phyloP scores from a whole-genome alignment of 2,329 filamentous ascomycete genomes.

The Sporothrix inflata region DNA sequence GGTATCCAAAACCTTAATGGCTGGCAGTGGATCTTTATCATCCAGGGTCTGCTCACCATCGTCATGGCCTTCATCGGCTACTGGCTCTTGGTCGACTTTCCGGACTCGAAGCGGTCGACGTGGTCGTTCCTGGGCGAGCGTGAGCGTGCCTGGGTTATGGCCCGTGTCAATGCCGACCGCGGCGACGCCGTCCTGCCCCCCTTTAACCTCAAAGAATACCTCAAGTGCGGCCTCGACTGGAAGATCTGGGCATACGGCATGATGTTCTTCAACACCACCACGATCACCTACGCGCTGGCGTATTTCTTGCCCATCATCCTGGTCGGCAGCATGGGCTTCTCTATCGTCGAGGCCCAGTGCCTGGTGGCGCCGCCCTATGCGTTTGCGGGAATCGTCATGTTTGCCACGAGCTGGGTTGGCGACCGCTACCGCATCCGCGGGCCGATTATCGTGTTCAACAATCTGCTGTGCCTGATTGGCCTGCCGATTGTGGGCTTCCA shows the following conservation, averaged over 20 bases:
- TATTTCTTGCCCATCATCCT: constrained; percentile 82
- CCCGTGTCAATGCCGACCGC: constrained; percentile 60
- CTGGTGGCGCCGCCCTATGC: constrained; percentile 71
- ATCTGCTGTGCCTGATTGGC: constrained; percentile 60
- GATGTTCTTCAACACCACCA: constrained; percentile 68
- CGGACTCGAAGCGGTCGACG: constrained; percentile 56
- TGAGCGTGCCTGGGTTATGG: constrained; percentile 58
- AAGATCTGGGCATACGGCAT: constrained; percentile 66
- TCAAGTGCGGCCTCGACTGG: constrained; percentile 53
- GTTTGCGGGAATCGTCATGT: constrained; percentile 67
- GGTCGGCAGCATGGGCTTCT: constrained; percentile 63
- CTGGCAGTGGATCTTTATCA: constrained; percentile 71
- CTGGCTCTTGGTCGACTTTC: constrained; percentile 66
- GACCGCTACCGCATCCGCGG: constrained; percentile 70
- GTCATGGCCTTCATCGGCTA: constrained; percentile 54
- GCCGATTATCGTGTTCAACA: constrained; percentile 66
- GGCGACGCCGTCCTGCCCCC: constrained; percentile 58
- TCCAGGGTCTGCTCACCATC: constrained; percentile 59
- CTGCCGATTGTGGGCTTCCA: constrained; percentile 74
- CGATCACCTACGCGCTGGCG: constrained; percentile 73
- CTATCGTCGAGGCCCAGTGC: constrained; percentile 66
- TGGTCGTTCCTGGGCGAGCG: constrained; percentile 57
- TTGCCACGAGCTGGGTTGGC: constrained; percentile 61
- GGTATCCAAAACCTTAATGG: constrained; percentile 53
- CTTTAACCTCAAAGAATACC: constrained; percentile 54